Evolutionary conservation across 2,329 filamentous ascomycete genomes (phyloP).

Genomic region (Microdochium trichocladiopsis): DNA sequence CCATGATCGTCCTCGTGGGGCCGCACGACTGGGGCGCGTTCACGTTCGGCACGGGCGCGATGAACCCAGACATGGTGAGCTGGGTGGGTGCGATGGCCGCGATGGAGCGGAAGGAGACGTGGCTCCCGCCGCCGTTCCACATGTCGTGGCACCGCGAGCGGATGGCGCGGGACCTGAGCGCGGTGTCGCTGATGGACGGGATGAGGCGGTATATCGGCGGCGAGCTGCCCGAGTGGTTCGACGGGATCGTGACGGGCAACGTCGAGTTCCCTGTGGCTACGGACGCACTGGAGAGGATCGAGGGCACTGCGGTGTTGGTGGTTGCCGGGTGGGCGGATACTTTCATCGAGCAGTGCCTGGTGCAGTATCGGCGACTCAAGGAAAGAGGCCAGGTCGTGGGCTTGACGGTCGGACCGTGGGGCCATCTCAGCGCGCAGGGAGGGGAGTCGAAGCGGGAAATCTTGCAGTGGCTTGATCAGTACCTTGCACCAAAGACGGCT

Average conservation of each 20-base stretch:
- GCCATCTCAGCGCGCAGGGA: slow-evolving; percentile 4
- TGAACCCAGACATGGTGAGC: slow-evolving; percentile 2
- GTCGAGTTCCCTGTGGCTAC: slow-evolving; percentile 2
- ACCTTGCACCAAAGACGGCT: slow-evolving; percentile 3
- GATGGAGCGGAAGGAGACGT: background rate
- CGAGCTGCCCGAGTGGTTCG: slow-evolving; percentile 2
- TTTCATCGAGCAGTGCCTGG: slow-evolving; percentile 7
- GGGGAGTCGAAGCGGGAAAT: slow-evolving; percentile 1
- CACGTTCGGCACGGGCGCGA: slow-evolving; percentile 7
- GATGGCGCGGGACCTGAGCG: background rate
- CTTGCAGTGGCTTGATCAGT: slow-evolving; percentile 5
- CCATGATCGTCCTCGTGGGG: background rate
- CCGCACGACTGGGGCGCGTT: slow-evolving; percentile 6
- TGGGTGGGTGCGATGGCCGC: slow-evolving; percentile 3
- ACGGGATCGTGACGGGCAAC: slow-evolving; percentile 1
- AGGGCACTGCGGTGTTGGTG: slow-evolving; percentile 8
- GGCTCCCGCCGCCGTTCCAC: slow-evolving; percentile 1
- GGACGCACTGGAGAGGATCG: slow-evolving; percentile 6
- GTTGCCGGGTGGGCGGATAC: slow-evolving; percentile 11
- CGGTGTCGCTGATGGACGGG: background rate
- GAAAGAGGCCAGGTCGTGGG: slow-evolving; percentile 7
- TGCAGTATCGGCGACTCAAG: slow-evolving; percentile 5
- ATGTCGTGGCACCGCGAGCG: slow-evolving; percentile 3
- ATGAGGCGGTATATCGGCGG: background rate
- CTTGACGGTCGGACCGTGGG: slow-evolving; percentile 10